Conservation (phyloP, 108 stramenopile species). For the Nitzschia sp. region DNA sequence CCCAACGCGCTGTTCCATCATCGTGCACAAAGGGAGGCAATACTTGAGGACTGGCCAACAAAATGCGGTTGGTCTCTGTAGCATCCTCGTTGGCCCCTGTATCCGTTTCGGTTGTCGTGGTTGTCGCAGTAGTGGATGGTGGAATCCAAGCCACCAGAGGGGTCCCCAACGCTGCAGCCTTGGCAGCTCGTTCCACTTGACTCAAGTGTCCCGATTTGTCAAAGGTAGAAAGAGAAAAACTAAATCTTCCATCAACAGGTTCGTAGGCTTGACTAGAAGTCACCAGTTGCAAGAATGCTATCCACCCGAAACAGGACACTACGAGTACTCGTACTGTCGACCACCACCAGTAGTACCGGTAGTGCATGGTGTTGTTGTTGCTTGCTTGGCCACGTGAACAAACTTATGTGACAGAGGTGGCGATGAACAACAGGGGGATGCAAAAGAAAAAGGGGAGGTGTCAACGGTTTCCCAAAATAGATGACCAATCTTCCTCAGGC, state of each 20-base stretch:
- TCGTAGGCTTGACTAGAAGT: neutral
- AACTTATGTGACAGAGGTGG: no score
- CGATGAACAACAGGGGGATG: no score
- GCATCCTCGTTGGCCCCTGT: neutral
- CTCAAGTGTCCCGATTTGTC: conserved; percentile 85
- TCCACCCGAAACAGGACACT: no score
- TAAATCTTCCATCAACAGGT: conserved; percentile 73
- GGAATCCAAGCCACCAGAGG: conserved; percentile 60
- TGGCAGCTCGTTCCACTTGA: conserved; percentile 90
- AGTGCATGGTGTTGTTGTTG: no score
- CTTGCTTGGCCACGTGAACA: no score
- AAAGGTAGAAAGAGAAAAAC: conserved; percentile 96
- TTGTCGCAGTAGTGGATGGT: no score
- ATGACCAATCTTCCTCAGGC: no score
- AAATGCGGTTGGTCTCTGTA: conserved; percentile 12
- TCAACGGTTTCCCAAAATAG: no score
- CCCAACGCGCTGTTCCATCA: conserved; percentile 77
- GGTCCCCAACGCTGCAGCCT: conserved; percentile 65
- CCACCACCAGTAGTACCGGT: no score
- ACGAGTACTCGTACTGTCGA: no score
- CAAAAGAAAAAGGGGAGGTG: no score
- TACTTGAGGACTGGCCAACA: conserved; percentile 50
- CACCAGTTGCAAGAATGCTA: no score
- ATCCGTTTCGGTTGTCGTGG: neutral
- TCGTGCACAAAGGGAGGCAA: conserved; percentile 64